phyloP scores from a whole-genome alignment of 371 early-diverging fungal species.

The Apophysomyces variabilis region DNA sequence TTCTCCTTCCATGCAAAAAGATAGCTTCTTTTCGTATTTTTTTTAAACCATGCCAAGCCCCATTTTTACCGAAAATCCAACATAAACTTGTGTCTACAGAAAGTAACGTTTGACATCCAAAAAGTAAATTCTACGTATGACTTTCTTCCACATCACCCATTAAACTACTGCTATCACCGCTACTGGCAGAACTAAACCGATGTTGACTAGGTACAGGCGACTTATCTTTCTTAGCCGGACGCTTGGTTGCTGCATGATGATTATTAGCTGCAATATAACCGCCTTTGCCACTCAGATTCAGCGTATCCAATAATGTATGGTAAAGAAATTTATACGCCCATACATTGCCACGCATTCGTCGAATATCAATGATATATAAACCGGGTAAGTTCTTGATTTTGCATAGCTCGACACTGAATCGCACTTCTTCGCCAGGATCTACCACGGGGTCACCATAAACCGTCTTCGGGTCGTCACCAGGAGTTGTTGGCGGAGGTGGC shows the following conservation, averaged over 20 bases:
- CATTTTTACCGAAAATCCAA: too few relatives aligned
- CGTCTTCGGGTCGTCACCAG: neutral
- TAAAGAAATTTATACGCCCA: slow-evolving; percentile 95
- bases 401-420: slow-evolving; percentile 88
- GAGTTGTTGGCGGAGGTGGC: neutral
- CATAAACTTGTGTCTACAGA: too few relatives aligned
- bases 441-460: slow-evolving; percentile 93
- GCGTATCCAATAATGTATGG: slow-evolving; percentile 64
- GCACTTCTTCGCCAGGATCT: slow-evolving; percentile 84
- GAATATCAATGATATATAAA: slow-evolving; percentile 89
- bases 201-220: slow-evolving; percentile 7
- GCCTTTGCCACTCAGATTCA: slow-evolving; percentile 61
- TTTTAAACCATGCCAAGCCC: too few relatives aligned
- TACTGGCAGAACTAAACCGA: slow-evolving; percentile 24
- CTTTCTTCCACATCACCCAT: neutral
- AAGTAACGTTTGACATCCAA: too few relatives aligned
- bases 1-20: neutral
- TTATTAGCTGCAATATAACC: slow-evolving; percentile 36
- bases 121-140: neutral
- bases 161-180: slow-evolving; percentile 16
- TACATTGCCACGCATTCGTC: slow-evolving; percentile 88
- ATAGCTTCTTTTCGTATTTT: too few relatives aligned
- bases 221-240: slow-evolving; percentile 1
- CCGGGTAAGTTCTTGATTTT: slow-evolving; percentile 87
- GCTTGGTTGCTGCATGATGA: slow-evolving; percentile 11